Evolutionary conservation across 176 grass and related monocot genomes (phyloP).

Genomic region (Aegilops tauschii): DNA sequence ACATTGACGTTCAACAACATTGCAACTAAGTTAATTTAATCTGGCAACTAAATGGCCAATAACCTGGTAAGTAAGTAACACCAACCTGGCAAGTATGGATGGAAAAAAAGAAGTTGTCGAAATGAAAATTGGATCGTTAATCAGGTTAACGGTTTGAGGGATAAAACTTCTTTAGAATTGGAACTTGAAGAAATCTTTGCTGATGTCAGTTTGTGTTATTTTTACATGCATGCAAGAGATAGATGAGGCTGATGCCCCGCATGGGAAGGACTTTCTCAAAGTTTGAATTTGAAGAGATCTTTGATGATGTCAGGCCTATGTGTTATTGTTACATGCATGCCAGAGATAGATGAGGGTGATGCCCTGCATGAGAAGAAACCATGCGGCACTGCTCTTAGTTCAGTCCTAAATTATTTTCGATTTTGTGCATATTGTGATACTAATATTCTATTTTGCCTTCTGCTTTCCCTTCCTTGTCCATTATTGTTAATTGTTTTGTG

Average conservation of each 20-base stretch:
- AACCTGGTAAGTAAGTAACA: background rate
- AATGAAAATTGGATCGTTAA: background rate
- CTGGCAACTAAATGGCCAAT: background rate
- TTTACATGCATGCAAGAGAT: background rate
- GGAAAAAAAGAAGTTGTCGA: background rate
- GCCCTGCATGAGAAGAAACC: background rate
- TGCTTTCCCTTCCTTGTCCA: background rate
- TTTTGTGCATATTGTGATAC: background rate
- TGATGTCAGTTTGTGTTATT: background rate
- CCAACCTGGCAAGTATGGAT: background rate
- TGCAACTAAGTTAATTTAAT: background rate
- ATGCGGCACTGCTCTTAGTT: background rate
- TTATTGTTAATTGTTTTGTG: background rate
- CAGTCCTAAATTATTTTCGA: slow-evolving; percentile 14
- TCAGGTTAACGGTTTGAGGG: background rate
- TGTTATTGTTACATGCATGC: background rate
- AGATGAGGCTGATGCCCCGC: background rate
- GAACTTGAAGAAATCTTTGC: background rate
- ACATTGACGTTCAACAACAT: background rate
- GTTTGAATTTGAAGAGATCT: background rate
- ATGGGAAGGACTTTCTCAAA: no score
- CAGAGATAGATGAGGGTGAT: background rate
- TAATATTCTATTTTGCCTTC: background rate
- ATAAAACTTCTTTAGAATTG: background rate
- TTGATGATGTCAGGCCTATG: background rate